Percentiles rank a stretch among this genome's conserved stretches.
phyloP scores from a whole-genome alignment of 2,329 filamentous ascomycete species.

The Alternaria sp. region DNA sequence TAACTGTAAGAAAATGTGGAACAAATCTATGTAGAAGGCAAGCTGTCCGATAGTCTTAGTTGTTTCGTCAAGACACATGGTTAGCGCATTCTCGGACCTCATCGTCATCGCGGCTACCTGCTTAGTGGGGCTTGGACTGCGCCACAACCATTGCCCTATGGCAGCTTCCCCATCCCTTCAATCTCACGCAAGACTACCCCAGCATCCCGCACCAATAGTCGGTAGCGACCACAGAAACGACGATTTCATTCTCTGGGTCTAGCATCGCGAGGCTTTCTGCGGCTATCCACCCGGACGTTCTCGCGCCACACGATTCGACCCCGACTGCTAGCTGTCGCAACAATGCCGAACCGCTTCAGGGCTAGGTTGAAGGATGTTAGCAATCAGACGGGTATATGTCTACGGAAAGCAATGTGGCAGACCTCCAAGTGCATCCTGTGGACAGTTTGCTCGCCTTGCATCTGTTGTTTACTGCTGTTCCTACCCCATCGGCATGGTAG shows the following conservation, averaged over 20 bases:
- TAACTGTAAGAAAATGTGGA: not conserved
- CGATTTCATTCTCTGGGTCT: not conserved
- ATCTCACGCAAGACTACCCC: not conserved
- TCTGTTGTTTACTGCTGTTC: slow-evolving; percentile 24
- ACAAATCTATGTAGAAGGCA: not conserved
- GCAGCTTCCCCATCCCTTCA: not conserved
- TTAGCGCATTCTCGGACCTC: not conserved
- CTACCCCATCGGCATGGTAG: slow-evolving; percentile 11
- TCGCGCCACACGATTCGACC: not conserved
- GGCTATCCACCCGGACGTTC: not conserved
- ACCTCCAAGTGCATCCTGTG: slow-evolving; percentile 27
- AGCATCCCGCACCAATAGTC: not conserved
- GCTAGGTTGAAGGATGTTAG: slow-evolving; percentile 19
- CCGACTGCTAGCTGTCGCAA: not conserved
- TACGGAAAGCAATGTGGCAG: slow-evolving; percentile 17
- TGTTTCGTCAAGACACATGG: not conserved
- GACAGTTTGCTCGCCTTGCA: slow-evolving; percentile 27
- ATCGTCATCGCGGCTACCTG: slow-evolving; percentile 8
- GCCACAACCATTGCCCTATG: slow-evolving; percentile 5
- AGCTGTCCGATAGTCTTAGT: not conserved
- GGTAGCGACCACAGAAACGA: not conserved
- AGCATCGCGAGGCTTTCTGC: not conserved
- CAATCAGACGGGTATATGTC: slow-evolving; percentile 13
- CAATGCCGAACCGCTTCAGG: slow-evolving; percentile 15
- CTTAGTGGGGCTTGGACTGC: slow-evolving; percentile 13